These are phyloP conservation scores for Paspalum vaginatum DNA, from an alignment of 176 grass and related monocot species.

Conservation along the genomic window DNA sequence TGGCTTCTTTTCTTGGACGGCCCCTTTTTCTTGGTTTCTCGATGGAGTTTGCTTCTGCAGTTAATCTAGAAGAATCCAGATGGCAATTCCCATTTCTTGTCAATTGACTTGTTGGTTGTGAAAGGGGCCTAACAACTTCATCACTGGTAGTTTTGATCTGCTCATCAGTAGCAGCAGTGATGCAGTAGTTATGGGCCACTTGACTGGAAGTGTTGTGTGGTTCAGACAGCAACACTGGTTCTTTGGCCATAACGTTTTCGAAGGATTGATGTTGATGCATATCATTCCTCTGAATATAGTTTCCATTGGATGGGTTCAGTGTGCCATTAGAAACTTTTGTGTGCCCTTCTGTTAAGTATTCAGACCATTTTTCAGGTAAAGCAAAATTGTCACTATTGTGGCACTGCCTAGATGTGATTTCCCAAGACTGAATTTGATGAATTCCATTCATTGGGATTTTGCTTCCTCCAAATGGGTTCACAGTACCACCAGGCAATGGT, in stretches of 20 bases:
- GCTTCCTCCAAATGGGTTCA: slow-evolving; percentile 31
- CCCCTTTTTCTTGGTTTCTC: slow-evolving; percentile 42
- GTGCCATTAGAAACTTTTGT: slow-evolving; percentile 16
- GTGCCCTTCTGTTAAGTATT: slow-evolving; percentile 32
- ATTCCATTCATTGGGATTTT: slow-evolving; percentile 28
- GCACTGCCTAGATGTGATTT: slow-evolving; percentile 33
- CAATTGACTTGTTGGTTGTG: slow-evolving; percentile 24
- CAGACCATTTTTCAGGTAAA: slow-evolving; percentile 32
- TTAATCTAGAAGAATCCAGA: slow-evolving; percentile 37
- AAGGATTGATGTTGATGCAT: slow-evolving; percentile 33
- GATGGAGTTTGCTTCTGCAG: slow-evolving; percentile 31
- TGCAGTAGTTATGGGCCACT: slow-evolving; percentile 18
- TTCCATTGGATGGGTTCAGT: slow-evolving; percentile 25
- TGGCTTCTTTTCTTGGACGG: slow-evolving; percentile 42
- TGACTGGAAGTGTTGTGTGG: slow-evolving; percentile 9
- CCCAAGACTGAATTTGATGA: slow-evolving; percentile 35
- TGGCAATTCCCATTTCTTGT: slow-evolving; percentile 35
- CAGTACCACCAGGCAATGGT: slow-evolving; percentile 28
- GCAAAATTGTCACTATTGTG: slow-evolving; percentile 12
- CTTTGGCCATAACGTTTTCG: slow-evolving; percentile 25
- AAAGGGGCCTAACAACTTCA: slow-evolving; percentile 3
- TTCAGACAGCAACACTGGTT: slow-evolving; percentile 19
- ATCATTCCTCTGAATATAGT: slow-evolving; percentile 18
- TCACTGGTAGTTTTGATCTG: slow-evolving; percentile 25
- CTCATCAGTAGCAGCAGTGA: slow-evolving; percentile 13